phyloP scores from a whole-genome alignment of 2,329 filamentous ascomycete genomes.

The Penicillium sp. region DNA sequence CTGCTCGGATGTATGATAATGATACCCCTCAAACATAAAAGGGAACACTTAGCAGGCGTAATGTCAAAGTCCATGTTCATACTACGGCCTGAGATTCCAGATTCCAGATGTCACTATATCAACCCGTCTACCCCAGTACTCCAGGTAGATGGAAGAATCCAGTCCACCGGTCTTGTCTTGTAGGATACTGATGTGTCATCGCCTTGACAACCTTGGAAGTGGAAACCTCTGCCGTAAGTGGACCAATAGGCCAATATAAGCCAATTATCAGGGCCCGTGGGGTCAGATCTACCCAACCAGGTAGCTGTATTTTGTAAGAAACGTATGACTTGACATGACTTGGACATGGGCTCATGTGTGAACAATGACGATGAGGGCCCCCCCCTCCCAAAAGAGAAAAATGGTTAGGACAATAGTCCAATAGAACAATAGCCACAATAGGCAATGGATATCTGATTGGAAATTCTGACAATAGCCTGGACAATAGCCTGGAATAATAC shows the following conservation, averaged over 20 bases:
- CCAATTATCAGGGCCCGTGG: neutral
- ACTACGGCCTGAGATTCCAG: neutral
- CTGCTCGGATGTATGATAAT: slow-evolving; percentile 13
- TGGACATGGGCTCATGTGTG: no score
- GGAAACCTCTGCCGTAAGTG: neutral
- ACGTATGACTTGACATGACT: neutral
- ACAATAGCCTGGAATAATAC: no score
- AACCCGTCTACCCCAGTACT: neutral
- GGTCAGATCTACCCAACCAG: neutral
- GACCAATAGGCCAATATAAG: neutral
- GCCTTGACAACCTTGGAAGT: neutral
- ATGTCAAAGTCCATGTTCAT: slow-evolving; percentile 1
- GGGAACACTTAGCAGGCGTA: neutral
- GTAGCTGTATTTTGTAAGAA: neutral
- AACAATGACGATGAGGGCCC: neutral
- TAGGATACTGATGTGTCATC: neutral
- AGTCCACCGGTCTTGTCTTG: neutral
- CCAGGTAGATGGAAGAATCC: neutral
- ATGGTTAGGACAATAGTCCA: neutral
- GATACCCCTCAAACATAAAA: slow-evolving; percentile 12
- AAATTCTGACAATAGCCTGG: no score
- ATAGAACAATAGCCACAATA: neutral
- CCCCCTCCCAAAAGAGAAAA: neutral
- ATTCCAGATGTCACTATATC: no score
- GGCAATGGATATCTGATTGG: neutral